Evolutionary conservation across 2,329 filamentous ascomycete species (phyloP), one percentile per base, ranked within the genome.

Genomic region (Colletotrichum ledebouriae): DNA sequence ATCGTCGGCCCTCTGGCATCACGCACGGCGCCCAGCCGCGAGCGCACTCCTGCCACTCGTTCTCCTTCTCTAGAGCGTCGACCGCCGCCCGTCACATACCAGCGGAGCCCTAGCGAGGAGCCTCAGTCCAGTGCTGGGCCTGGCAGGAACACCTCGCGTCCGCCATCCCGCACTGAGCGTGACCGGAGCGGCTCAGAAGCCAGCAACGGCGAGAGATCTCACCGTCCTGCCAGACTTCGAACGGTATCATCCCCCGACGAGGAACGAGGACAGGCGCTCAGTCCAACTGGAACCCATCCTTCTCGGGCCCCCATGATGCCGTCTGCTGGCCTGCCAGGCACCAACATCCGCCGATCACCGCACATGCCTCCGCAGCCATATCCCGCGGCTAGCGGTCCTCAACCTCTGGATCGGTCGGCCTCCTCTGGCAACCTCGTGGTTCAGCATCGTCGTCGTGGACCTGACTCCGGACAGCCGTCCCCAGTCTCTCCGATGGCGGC

Each of bases 171-270:
- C 22, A 79, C 78, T 0, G 85, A 87, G 49, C 80, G 86, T 10
- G 82, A 87, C 49, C 79, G 86, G 47, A 88, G 86, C 70, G 85
- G 85, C 37, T 88, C 86, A 0, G 86, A 88, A 22, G 80, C 85
- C 3, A 87, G 86, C 75, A 82, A 76, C n/a, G 80, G 80, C 33
- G 79, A 78, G 10, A 76, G 78, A 53, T 78, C 79, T 22, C 77
- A 77, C 34, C 79, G 81, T 33, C 60, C 73, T n/a, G 69, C 76
- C 3, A 76, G 79, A 53, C 78, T 75, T 17, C 73, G 73, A 3
- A 73, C 66, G 13, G 61, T 34, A 13, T 63, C 67, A 15, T 67
- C 57, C 5, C 72, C 76, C 2, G 66, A 72, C 17, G 75, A 74
- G 33, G 67, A 67, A 5, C 63, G 67, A 3, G 60, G 61, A 20